phyloP scores from a whole-genome alignment of 208 protist genomes.

The Porcisia deanei region DNA sequence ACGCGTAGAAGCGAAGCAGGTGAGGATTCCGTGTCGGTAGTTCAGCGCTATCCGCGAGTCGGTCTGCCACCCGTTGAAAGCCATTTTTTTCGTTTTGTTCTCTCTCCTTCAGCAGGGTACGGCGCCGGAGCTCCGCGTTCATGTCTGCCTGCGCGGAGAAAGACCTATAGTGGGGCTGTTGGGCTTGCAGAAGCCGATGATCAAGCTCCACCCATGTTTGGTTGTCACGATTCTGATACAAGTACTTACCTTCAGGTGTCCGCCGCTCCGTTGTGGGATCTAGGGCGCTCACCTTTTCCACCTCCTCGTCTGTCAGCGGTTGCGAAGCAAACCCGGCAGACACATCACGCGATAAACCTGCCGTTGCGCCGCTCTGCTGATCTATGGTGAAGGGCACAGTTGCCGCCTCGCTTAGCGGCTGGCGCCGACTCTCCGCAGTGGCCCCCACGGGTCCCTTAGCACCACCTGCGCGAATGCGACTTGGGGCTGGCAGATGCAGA shows the following conservation, averaged over 20 bases:
- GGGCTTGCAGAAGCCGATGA: constrained; percentile 49
- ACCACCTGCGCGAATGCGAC: not conserved
- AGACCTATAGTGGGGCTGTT: constrained; percentile 71
- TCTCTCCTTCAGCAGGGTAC: constrained; percentile 52
- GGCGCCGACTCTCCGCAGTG: constrained; percentile 29
- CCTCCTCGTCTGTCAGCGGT: constrained; percentile 58
- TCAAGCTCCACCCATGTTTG: constrained; percentile 79
- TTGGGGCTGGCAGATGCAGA: constrained; percentile 40
- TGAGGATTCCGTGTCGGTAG: constrained; percentile 55
- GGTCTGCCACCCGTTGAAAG: constrained; percentile 63
- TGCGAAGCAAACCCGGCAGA: constrained; percentile 3
- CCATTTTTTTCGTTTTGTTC: constrained; percentile 69
- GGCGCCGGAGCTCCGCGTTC: constrained; percentile 62
- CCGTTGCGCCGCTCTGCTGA: constrained; percentile 20
- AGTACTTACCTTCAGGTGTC: constrained; percentile 62
- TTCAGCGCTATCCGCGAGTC: constrained; percentile 65
- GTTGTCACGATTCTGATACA: constrained; percentile 83
- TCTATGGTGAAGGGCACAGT: constrained; percentile 41
- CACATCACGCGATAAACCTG: not conserved
- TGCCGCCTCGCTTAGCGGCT: constrained; percentile 1
- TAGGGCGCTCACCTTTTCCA: constrained; percentile 64
- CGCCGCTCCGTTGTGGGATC: constrained; percentile 73
- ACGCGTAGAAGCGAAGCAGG: constrained; percentile 49
- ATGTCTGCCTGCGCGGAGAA: constrained; percentile 65
- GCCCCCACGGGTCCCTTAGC: constrained; percentile 9